Conservation (phyloP, 495 filamentous ascomycete genomes). For the Penicillium malachiteum region DNA sequence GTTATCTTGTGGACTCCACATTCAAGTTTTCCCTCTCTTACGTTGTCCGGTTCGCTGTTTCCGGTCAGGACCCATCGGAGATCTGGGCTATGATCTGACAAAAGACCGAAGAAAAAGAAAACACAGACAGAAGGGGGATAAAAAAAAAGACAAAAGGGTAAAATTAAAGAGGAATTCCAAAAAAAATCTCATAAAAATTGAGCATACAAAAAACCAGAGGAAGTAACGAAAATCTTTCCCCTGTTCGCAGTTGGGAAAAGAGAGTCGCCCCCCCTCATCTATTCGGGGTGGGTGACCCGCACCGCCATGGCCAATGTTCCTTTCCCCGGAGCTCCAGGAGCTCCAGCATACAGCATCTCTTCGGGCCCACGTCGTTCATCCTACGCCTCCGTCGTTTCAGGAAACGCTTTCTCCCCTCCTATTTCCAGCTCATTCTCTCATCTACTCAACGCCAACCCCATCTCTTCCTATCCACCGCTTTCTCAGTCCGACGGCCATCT, state of each 20-base stretch:
- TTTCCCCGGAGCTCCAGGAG: conserved; percentile 45
- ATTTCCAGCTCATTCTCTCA: conserved; percentile 58
- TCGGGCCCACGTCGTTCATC: conserved; percentile 56
- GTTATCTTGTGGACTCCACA: no score
- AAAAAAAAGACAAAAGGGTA: background rate
- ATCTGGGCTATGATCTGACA: no score
- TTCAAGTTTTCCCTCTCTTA: no score
- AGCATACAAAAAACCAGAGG: background rate
- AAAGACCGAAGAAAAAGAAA: no score
- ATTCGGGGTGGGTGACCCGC: conserved; percentile 18
- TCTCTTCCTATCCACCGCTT: conserved; percentile 38
- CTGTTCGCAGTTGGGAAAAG: background rate
- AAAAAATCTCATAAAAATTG: background rate
- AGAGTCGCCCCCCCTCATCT: background rate
- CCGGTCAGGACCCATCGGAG: no score
- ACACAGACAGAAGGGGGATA: no score
- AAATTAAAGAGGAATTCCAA: background rate
- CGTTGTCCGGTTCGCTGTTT: no score
- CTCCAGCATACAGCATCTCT: conserved; percentile 44
- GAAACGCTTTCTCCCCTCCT: conserved; percentile 53
- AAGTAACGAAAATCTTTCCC: background rate
- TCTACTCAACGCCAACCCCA: conserved; percentile 52
- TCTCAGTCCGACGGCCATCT: conserved; percentile 36
- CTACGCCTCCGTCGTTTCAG: conserved; percentile 81
- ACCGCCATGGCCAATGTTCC: conserved; percentile 47